Conservation (phyloP, 768 basidiomycete species). For the Podaxis sp. region DNA sequence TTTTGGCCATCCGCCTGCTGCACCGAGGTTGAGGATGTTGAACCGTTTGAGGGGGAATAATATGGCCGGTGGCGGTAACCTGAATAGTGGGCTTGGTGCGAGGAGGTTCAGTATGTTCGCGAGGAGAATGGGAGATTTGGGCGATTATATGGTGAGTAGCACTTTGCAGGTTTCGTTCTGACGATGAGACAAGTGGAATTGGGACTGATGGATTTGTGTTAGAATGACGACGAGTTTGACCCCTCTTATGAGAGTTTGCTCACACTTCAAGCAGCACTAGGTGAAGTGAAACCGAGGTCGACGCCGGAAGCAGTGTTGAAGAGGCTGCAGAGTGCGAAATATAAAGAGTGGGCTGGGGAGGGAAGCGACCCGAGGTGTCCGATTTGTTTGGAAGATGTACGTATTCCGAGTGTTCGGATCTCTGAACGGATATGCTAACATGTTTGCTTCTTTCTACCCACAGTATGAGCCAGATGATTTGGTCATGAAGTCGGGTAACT, state of each 20-base stretch:
- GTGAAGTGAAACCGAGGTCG: slow-evolving; percentile 65
- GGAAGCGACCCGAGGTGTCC: slow-evolving; percentile 66
- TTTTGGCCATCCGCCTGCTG: background rate
- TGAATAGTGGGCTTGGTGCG: background rate
- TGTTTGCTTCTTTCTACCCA: background rate
- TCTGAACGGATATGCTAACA: slow-evolving; percentile 11
- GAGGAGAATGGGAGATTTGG: slow-evolving; percentile 23
- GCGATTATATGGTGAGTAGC: slow-evolving; percentile 40
- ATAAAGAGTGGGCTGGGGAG: slow-evolving; percentile 16
- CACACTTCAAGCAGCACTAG: slow-evolving; percentile 54
- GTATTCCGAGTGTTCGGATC: slow-evolving; percentile 25
- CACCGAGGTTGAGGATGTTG: background rate
- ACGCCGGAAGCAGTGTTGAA: slow-evolving; percentile 63
- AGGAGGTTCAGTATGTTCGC: slow-evolving; percentile 9
- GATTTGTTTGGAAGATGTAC: slow-evolving; percentile 81
- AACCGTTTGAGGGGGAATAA: slow-evolving; percentile 1
- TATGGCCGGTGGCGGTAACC: background rate
- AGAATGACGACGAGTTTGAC: slow-evolving; percentile 80
- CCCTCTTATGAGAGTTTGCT: slow-evolving; percentile 71
- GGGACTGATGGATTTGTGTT: background rate
- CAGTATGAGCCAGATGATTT: slow-evolving; percentile 66
- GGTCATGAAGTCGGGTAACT: slow-evolving; percentile 65
- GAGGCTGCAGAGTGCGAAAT: slow-evolving; percentile 30
- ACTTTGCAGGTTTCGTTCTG: background rate
- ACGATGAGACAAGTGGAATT: background rate